phyloP scores from a whole-genome alignment of 2,329 filamentous ascomycete genomes.

The Gliomastix tumulicola region DNA sequence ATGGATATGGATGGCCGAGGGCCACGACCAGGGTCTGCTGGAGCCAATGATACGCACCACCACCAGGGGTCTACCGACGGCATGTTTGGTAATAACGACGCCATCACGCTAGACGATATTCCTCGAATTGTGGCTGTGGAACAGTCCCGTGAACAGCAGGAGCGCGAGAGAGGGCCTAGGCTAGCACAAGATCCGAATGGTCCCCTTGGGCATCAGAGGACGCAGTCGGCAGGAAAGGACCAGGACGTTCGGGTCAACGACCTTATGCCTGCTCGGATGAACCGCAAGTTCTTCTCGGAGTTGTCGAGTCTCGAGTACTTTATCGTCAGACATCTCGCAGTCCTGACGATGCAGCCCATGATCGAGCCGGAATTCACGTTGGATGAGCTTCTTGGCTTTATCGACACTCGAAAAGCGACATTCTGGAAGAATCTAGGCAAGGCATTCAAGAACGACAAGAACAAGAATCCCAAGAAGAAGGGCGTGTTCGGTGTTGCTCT shows the following conservation, averaged over 20 bases:
- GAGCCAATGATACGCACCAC: slow-evolving; percentile 42
- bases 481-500: slow-evolving; percentile 87
- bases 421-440: slow-evolving; percentile 99
- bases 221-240: slow-evolving; percentile 46
- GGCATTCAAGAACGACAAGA: slow-evolving; percentile 82
- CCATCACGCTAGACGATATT: slow-evolving; percentile 91
- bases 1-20: slow-evolving; percentile 61
- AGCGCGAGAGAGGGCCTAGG: slow-evolving; percentile 43
- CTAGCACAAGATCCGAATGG: slow-evolving; percentile 35
- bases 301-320: slow-evolving; percentile 94
- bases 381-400: slow-evolving; percentile 85
- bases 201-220: slow-evolving; percentile 54
- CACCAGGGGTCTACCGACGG: slow-evolving; percentile 59
- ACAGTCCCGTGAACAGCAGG: slow-evolving; percentile 86
- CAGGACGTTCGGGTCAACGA: slow-evolving; percentile 46
- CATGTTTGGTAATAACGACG: slow-evolving; percentile 85
- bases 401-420: slow-evolving; percentile 86
- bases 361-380: slow-evolving; percentile 87
- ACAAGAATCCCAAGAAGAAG: slow-evolving; percentile 78
- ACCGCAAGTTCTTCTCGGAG: slow-evolving; percentile 90
- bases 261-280: slow-evolving; percentile 42
- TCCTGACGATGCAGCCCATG: slow-evolving; percentile 89
- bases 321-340: slow-evolving; percentile 90
- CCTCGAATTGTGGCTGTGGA: slow-evolving; percentile 92
- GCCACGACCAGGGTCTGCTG: slow-evolving; percentile 68